These are phyloP conservation scores for Leavenworthia alabamica DNA, from an alignment of 345 rosid genomes.

Conservation along the genomic window DNA sequence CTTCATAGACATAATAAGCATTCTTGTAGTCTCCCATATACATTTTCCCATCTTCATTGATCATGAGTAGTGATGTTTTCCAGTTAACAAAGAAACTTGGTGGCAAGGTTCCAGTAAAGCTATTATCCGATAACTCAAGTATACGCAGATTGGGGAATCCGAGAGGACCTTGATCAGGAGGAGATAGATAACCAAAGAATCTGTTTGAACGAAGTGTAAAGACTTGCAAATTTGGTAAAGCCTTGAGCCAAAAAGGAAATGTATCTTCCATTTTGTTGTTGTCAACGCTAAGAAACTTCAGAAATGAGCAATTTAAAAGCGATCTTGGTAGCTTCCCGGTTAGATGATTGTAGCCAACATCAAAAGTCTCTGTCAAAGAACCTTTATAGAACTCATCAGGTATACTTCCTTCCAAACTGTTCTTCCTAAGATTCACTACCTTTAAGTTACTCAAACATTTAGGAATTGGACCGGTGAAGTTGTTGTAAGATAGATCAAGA, in stretches of 20 bases:
- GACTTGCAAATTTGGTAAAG: not conserved
- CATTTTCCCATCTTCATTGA: not conserved
- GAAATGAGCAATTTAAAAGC: not conserved
- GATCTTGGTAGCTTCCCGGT: not conserved
- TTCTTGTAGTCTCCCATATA: constrained; percentile 20
- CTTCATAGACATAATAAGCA: constrained; percentile 3
- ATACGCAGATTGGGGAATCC: constrained; percentile 6
- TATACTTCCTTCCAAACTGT: not conserved
- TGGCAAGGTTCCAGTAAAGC: constrained; percentile 5
- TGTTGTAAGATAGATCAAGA: not conserved
- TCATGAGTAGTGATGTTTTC: not conserved
- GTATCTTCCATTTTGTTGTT: not conserved
- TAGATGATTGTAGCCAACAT: constrained; percentile 1
- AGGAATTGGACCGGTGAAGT: not conserved
- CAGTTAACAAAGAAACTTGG: constrained; percentile 1
- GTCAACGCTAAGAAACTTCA: not conserved
- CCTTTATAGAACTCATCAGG: not conserved
- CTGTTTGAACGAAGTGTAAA: constrained; percentile 16
- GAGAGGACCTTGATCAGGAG: constrained; percentile 14
- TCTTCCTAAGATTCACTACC: not conserved
- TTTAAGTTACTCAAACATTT: not conserved
- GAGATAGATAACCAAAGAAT: not conserved
- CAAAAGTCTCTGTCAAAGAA: not conserved
- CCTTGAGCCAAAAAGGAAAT: constrained; percentile 13
- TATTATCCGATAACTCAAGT: constrained; percentile 15